phyloP scores from a whole-genome alignment of 106 monocot genomes.

The Acanthochlamys bracteata region DNA sequence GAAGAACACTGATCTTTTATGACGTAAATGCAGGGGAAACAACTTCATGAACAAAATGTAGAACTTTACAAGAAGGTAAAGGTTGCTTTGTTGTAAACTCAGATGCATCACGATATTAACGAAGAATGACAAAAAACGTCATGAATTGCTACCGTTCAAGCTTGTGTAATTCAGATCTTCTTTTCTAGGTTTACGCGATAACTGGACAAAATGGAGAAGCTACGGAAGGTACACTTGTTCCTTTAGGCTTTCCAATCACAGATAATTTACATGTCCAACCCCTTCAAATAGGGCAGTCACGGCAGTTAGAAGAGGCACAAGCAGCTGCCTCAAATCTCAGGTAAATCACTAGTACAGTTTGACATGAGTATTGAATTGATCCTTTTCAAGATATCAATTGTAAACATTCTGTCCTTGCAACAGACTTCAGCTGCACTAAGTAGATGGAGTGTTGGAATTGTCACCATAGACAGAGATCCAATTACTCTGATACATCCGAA shows the following conservation, averaged over 20 bases:
- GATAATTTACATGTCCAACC: constrained; percentile 12
- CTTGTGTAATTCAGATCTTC: background rate
- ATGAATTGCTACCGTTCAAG: background rate
- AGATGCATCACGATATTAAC: constrained; percentile 2
- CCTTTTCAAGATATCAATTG: background rate
- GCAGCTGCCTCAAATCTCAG: constrained; percentile 17
- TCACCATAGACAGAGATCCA: background rate
- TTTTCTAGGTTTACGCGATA: constrained; percentile 25
- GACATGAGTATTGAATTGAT: background rate
- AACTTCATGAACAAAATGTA: constrained; percentile 46
- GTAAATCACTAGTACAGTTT: constrained; percentile 1
- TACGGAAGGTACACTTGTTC: constrained; percentile 6
- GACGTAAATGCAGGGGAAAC: constrained; percentile 25
- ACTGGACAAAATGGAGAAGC: constrained; percentile 1
- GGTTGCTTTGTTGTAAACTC: constrained; percentile 30
- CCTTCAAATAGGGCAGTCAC: constrained; percentile 31
- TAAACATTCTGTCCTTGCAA: background rate
- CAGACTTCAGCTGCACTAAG: constrained; percentile 27
- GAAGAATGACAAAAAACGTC: no score
- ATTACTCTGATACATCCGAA: background rate
- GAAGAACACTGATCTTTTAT: background rate
- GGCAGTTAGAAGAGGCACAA: constrained; percentile 11
- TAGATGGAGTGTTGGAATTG: background rate
- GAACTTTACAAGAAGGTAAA: constrained; percentile 57
- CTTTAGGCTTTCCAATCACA: constrained; percentile 8